Base-by-base conservation (phyloP, 192 early-diverging fungal genomes). In the Mortierella antarctica region DNA sequence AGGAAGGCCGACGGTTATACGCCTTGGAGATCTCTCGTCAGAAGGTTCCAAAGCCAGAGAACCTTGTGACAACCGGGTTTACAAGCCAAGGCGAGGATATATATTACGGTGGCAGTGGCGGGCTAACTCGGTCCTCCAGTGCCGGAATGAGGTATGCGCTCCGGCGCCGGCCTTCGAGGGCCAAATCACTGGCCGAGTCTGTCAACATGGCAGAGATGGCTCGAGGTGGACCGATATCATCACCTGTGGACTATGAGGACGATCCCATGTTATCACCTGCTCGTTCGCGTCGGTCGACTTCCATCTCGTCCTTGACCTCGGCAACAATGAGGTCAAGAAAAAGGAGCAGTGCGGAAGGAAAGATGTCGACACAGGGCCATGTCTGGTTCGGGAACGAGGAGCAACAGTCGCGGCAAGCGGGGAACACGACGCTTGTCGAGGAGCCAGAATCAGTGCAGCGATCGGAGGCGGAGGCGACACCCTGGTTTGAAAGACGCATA, bases 141-240 rank as follows among this genome's bases (percentile, higher is more conserved):
- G 31, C 31, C 31, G 31, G 31, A 31, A 57, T 1, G 20, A 56
- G 41, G 40, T 10, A 7, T 5, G 42, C 65, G 3, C n/a, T 62
- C 9, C 72, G 54, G 13, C 49, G 39, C 4, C 39, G 56, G 23
- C 50, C 48, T 2, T 67, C 65, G 6, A 76, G 65, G 21, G 62
- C 62, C 4, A 57, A 60, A 14, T 78, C 76, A 2, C 18, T 80
- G 49, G 74, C 74, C 8, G 69, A 80, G 41, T 80, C 76, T 7
- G 76, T 80, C 17, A 80, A 80, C 15, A 66, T 71, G 70, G 69
- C 51, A 0, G 76, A 80, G 64, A 54, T 67, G 65, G 76, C 69
- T 5, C 52, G 77, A n/a, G 77, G 77, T 15, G 65, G 77, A 48
- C 77, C 77, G 0, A 49, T 80, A 17, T 70, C 59, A 18, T 71